phyloP scores from a whole-genome alignment of 1,139 yeast species.

The Hyphopichia pseudoburtonii region DNA sequence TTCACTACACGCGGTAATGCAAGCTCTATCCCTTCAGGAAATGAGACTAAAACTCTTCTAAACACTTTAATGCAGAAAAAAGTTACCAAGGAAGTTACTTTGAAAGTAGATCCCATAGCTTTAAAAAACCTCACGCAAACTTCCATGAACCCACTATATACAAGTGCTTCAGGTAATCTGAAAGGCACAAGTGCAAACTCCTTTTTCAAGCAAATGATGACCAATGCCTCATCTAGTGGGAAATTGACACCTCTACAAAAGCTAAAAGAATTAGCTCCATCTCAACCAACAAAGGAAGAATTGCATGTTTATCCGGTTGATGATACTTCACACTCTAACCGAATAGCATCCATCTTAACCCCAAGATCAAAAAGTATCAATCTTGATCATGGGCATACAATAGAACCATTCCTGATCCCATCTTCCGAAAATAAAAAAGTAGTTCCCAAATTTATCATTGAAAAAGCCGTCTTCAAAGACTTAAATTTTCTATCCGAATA shows the following conservation, averaged over 20 bases:
- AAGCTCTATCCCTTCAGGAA: background rate
- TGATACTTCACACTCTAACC: background rate
- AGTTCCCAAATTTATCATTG: background rate
- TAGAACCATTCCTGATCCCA: too few species aligned
- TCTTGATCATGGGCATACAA: too few species aligned
- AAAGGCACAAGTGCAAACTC: conserved; percentile 12
- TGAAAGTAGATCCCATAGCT: conserved; percentile 15
- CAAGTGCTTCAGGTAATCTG: conserved; percentile 8
- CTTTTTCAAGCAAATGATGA: conserved; percentile 28
- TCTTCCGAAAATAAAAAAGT: too few species aligned
- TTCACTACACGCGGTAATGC: conserved; percentile 27
- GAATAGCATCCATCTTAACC: background rate
- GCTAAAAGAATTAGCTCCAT: conserved; percentile 22
- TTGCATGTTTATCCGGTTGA: conserved; percentile 20
- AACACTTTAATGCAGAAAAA: conserved; percentile 4
- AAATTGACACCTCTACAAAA: conserved; percentile 24
- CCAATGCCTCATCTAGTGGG: conserved; percentile 16
- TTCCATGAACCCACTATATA: conserved; percentile 8
- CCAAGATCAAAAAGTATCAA: background rate
- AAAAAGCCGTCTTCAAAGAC: background rate
- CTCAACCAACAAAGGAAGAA: conserved; percentile 14
- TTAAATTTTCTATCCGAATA: background rate
- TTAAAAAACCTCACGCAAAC: conserved; percentile 9
- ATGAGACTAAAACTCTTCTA: background rate
- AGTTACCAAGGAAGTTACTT: conserved; percentile 17